Base-by-base conservation (phyloP, 2,329 filamentous ascomycete genomes). In the Aureobasidium leucospermi region DNA sequence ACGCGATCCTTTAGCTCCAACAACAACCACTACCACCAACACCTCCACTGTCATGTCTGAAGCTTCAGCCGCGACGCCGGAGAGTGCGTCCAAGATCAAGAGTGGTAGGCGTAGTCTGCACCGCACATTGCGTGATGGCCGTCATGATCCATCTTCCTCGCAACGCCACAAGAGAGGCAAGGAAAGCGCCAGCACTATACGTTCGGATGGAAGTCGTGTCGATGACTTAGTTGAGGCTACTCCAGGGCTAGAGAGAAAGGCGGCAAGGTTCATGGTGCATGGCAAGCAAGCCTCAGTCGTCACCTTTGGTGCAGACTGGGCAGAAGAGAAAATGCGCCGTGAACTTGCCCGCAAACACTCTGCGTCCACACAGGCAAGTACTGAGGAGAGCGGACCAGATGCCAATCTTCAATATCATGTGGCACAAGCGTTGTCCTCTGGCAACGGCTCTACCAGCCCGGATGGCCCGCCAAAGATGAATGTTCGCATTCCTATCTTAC, bases 231-330 rank as follows among this genome's bases (percentile, higher is more conserved):
- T 67, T 61, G 81, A 75, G 77, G 88, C 69, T 39, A 88, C 90
- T 65, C 68, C 69, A 23, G 85, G 88, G 10, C 79, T 99, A 11
- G 79, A 88, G 6, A 85, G 94, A 49, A 87, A 88, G 11, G 85
- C 89, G 11, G 90, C 90, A 5, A 96, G 90, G 67, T 99, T 99
- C 72, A 96, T 94, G 4, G 86, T 99, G 4, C 94, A 99, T 69
- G 93, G 94, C 62, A 99, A 97, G 78, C 97, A 99, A 74, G 94
- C 94, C 2, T 96, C 91, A 1, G 89, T 99, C 59, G 90, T 99
- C 65, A 95, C 90, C n/a, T 95, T 99, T 70, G 91, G 92, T 8
- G 85, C 86, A n/a, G 93, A 96, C 66, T 86, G 96, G 77, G 87
- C 93, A 67, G 87, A 82, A 16, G 71, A 71, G 46, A 67, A 67